Base-by-base conservation (phyloP, 1,139 yeast species). In the Yamadazyma blattariae region DNA sequence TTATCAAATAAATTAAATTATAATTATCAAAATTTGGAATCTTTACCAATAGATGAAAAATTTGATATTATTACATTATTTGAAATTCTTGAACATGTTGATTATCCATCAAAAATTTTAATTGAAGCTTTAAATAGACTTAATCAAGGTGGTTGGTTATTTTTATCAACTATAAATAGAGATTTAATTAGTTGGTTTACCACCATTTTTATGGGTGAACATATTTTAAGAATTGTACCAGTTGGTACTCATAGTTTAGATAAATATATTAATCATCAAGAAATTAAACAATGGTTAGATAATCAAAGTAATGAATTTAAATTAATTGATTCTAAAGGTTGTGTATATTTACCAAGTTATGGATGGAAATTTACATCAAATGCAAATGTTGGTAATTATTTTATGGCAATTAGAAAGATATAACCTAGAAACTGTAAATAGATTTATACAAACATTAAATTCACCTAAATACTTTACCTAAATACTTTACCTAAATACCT, bases 81-180 rank as follows among this genome's bases (percentile, higher is more conserved):
- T 71, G 99, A 92, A 57, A 81, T 92, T 76, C 69, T 92, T 32
- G 99, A 92, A 56, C 99, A 92, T 57, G 97, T 90, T 1, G 86
- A 85, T 39, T 75, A 78, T 42, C 98, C 99, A 0, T 64, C 88
- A 1, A 76, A 75, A 37, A 84, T 90, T 19, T 61, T 92, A 40
- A 59, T 67, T 15, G 78, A 75, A 36, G 95, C 95, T 0, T 64
- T 89, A 56, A 56, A 67, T 24, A 75, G 80, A 39, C 77, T 90
- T 29, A 76, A 78, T 39, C 84, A 82, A 0, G 95, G 88, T 15
- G 96, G 98, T 1, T 80, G 89, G 77, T 57, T 90, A 29, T 88
- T 92, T 52, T 54, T 90, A 39, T 88, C 96, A 22, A 94, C 99
- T 1, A 92, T 92, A 38, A 92, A 92, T 59, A 74, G 97, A 44